A percentile compares a stretch with the other conserved stretches of the same genome.
These are phyloP conservation scores for Cladosporium sp. DNA, from an alignment of 2,329 filamentous ascomycete species.

Conservation along the genomic window DNA sequence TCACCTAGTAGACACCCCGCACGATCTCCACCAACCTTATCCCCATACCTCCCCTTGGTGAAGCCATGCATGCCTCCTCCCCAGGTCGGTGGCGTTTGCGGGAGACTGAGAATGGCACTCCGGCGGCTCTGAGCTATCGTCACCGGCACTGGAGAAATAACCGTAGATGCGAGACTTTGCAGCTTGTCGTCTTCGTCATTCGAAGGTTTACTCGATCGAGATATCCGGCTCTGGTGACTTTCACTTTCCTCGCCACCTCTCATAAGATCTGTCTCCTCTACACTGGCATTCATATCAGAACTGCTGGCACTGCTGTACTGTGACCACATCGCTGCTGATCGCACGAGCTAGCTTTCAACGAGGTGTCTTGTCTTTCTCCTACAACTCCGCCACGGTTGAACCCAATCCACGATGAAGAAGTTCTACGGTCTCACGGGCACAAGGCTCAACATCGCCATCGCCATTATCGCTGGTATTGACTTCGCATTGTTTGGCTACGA, in stretches of 20 bases:
- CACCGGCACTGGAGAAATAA: not conserved
- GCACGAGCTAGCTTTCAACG: not conserved
- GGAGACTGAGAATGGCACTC: slow-evolving; percentile 12
- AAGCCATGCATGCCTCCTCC: not conserved
- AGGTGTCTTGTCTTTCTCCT: not conserved
- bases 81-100: slow-evolving; percentile 10
- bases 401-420: slow-evolving; percentile 20
- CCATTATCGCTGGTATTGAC: slow-evolving; percentile 45
- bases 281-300: not conserved
- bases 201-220: slow-evolving; percentile 15
- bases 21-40: slow-evolving; percentile 14
- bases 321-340: not conserved
- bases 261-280: not conserved
- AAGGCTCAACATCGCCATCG: slow-evolving; percentile 44
- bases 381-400: not conserved
- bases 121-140: slow-evolving; percentile 10
- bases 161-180: not conserved
- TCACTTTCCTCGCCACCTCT: not conserved
- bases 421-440: slow-evolving; percentile 45
- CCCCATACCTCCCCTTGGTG: not conserved
- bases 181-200: slow-evolving; percentile 4
- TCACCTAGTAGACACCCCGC: not conserved
- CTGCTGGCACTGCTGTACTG: not conserved
- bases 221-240: slow-evolving; percentile 1
- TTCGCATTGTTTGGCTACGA: slow-evolving; percentile 29